Evolutionary conservation across 2,329 filamentous ascomycete genomes (phyloP).

Genomic region (Plectosphaerella plurivora): DNA sequence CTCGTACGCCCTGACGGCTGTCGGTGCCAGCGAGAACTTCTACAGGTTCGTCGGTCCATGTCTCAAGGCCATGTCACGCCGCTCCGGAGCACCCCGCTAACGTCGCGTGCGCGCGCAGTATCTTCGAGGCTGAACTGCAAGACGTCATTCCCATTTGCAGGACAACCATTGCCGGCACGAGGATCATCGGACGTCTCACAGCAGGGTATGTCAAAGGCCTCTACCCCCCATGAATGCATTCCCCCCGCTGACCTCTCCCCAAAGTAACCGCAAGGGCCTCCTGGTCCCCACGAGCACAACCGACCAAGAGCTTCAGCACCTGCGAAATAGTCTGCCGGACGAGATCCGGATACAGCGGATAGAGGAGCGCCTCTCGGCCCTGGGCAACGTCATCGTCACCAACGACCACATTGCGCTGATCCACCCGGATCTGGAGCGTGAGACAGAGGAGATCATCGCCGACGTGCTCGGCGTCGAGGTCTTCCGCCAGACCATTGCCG

Average conservation of each 20-base stretch:
- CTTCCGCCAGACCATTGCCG: conserved; percentile 90
- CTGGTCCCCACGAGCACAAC: conserved; percentile 94
- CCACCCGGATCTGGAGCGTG: conserved; percentile 92
- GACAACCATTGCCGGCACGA: conserved; percentile 91
- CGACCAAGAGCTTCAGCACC: conserved; percentile 96
- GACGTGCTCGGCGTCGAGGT: conserved; percentile 88
- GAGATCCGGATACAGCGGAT: conserved; percentile 92
- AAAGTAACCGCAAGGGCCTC: conserved; percentile 89
- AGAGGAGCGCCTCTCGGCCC: conserved; percentile 90
- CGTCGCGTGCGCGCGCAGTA: conserved; percentile 39
- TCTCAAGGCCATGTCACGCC: not conserved
- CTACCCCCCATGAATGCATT: not conserved
- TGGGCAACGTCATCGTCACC: conserved; percentile 93
- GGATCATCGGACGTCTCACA: conserved; percentile 93
- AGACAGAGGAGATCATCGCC: conserved; percentile 97
- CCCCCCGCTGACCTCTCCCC: conserved; percentile 8
- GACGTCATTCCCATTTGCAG: conserved; percentile 96
- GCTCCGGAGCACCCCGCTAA: conserved; percentile 8
- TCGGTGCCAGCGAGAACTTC: conserved; percentile 97
- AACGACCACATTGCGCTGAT: conserved; percentile 97
- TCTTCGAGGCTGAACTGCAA: conserved; percentile 96
- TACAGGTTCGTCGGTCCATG: conserved; percentile 58
- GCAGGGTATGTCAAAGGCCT: conserved; percentile 61
- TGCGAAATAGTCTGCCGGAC: conserved; percentile 92
- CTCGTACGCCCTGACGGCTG: conserved; percentile 89